Evolutionary conservation across 768 basidiomycete species (phyloP).

Genomic region (Mycena haematopus): DNA sequence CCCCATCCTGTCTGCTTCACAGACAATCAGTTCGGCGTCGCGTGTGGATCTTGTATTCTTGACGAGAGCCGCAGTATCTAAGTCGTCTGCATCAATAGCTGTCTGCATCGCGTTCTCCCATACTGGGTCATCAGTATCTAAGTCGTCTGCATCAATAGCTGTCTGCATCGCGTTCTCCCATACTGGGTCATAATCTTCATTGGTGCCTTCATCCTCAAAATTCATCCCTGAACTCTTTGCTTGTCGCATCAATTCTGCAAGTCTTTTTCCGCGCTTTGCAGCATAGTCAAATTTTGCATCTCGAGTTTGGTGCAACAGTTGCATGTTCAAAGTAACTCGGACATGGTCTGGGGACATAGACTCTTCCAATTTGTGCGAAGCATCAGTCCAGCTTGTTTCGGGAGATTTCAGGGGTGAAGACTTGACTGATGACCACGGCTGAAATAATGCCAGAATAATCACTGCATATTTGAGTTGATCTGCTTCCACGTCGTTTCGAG

Average conservation of each 20-base stretch:
- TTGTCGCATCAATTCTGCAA: not conserved
- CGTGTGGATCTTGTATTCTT: slow-evolving; percentile 1
- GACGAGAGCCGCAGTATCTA: not conserved
- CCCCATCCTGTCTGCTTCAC: not conserved
- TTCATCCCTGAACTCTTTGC: no score
- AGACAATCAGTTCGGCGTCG: not conserved
- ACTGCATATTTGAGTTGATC: slow-evolving; percentile 15
- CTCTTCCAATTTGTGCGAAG: not conserved
- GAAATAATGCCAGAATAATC: slow-evolving; percentile 6
- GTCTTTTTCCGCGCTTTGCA: slow-evolving; percentile 1
- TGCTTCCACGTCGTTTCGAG: slow-evolving; percentile 14
- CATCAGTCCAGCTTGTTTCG: not conserved
- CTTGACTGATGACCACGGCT: slow-evolving; percentile 5
- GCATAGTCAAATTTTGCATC: slow-evolving; percentile 20
- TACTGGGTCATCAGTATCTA: not conserved
- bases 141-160: not conserved
- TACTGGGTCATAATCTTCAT: not conserved
- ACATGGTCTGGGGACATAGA: slow-evolving; percentile 1
- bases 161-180: slow-evolving; percentile 16
- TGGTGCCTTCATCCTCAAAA: not conserved
- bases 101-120: slow-evolving; percentile 16
- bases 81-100: not conserved
- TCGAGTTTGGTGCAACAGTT: no score
- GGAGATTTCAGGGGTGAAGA: slow-evolving; percentile 9
- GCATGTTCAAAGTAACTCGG: slow-evolving; percentile 6